phyloP scores from a whole-genome alignment of 2,329 filamentous ascomycete species.

The Erysiphe pulchra region DNA sequence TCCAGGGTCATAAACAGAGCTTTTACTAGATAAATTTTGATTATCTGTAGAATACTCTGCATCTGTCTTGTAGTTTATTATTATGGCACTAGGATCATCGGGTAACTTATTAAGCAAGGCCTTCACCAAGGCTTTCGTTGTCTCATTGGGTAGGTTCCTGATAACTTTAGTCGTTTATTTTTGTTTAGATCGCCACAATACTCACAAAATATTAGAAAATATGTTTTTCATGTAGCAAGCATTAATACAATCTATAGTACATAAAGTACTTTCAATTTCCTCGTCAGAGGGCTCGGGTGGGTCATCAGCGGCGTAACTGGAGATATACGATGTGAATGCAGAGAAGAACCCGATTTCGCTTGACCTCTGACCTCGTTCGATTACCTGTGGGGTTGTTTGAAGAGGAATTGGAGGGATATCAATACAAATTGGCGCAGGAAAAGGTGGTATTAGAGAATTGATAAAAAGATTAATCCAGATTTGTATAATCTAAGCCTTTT shows the following conservation, averaged over 20 bases:
- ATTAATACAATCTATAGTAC: conserved; percentile 80
- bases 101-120: conserved; percentile 64
- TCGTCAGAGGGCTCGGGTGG: conserved; percentile 93
- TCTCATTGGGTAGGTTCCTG: conserved; percentile 33
- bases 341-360: conserved; percentile 74
- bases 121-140: conserved; percentile 37
- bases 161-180: conserved; percentile 3
- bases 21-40: conserved; percentile 26
- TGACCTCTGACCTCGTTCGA: conserved; percentile 59
- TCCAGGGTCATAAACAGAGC: conserved; percentile 55
- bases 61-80: conserved; percentile 82
- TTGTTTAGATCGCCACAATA: conserved; percentile 3
- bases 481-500: conserved; percentile 40
- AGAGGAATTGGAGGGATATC: conserved; percentile 63
- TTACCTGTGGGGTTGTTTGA: conserved; percentile 74
- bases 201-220: conserved; percentile 58
- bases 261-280: conserved; percentile 84
- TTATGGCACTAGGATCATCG: conserved; percentile 53
- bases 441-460: conserved; percentile 73
- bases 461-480: conserved; percentile 93
- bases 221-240: conserved; percentile 67
- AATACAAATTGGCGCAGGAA: conserved; percentile 41
- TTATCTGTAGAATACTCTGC: conserved; percentile 36
- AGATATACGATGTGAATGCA: conserved; percentile 85
- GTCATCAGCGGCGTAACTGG: conserved; percentile 95